These are phyloP conservation scores for Lachnellula arida DNA, from an alignment of 2,329 filamentous ascomycete species.

Conservation along the genomic window DNA sequence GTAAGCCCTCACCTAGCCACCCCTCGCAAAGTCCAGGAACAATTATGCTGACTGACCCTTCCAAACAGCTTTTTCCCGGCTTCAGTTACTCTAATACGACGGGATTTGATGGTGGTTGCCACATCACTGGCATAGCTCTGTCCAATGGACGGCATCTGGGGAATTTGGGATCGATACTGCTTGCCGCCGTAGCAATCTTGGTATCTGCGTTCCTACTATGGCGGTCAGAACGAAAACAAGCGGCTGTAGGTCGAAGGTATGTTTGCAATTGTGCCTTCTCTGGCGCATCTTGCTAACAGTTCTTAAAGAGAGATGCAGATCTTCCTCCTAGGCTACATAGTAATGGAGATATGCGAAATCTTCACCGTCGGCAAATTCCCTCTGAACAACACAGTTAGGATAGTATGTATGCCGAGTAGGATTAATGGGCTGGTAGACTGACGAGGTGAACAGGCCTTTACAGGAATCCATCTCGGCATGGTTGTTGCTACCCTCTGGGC, in stretches of 20 bases:
- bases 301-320: conserved; percentile 83
- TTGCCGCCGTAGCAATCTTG: conserved; percentile 73
- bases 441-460: conserved; percentile 61
- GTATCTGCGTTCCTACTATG: conserved; percentile 64
- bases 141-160: conserved; percentile 62
- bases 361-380: conserved; percentile 92
- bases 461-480: conserved; percentile 82
- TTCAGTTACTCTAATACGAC: conserved; percentile 21
- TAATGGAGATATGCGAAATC: conserved; percentile 92
- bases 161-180: conserved; percentile 84
- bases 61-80: conserved; percentile 56
- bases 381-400: conserved; percentile 62
- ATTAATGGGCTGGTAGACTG: conserved; percentile 1
- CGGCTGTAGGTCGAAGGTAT: conserved; percentile 88
- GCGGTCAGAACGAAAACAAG: conserved; percentile 82
- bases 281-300: conserved; percentile 19
- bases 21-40: not conserved
- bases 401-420: conserved; percentile 48
- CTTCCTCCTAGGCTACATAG: conserved; percentile 79
- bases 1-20: conserved; percentile 46
- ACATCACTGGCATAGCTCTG: conserved; percentile 69
- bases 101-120: conserved; percentile 55
- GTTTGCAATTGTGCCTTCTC: conserved; percentile 1
- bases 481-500: conserved; percentile 89
- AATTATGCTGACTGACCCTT: conserved; percentile 12